A percentile compares a stretch with the other conserved stretches of the same genome.
These are phyloP conservation scores for Capsaspora owczarzaki DNA, from an alignment of 78 protist species.

Conservation along the genomic window DNA sequence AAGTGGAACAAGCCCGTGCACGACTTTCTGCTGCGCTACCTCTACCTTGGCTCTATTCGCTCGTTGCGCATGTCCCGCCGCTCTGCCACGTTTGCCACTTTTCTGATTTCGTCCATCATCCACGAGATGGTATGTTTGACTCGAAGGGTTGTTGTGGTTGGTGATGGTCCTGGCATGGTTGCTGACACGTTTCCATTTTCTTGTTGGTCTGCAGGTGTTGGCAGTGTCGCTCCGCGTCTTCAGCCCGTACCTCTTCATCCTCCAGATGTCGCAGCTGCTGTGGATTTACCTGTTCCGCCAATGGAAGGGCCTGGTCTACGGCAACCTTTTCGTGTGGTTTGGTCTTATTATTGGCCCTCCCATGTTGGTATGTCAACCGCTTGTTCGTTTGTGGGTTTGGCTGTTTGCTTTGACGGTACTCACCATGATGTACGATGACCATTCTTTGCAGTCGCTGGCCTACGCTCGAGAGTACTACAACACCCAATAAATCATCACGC, in stretches of 20 bases:
- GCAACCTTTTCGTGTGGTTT: background rate
- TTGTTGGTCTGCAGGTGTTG: too few relatives aligned
- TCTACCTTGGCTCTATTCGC: constrained; percentile 9
- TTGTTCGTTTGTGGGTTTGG: too few relatives aligned
- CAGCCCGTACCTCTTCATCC: background rate
- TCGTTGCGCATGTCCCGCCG: background rate
- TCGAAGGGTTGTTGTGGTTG: too few relatives aligned
- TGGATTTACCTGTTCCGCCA: background rate
- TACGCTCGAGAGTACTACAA: too few relatives aligned
- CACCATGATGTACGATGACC: too few relatives aligned
- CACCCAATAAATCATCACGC: too few relatives aligned
- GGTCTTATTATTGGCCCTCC: background rate
- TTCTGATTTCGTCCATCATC: background rate
- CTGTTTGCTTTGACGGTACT: background rate
- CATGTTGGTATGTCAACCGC: background rate
- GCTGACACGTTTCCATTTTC: too few relatives aligned
- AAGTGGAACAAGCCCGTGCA: constrained; percentile 82
- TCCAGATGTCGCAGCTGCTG: background rate
- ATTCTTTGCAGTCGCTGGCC: too few relatives aligned
- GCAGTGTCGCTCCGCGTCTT: background rate
- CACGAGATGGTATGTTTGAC: background rate
- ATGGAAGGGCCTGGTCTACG: background rate
- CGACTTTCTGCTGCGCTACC: constrained; percentile 51
- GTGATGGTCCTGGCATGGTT: too few relatives aligned
- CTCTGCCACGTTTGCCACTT: background rate